Evolutionary conservation across 2,329 filamentous ascomycete species (phyloP).

Genomic region (Sporothrix pseudoabietina): DNA sequence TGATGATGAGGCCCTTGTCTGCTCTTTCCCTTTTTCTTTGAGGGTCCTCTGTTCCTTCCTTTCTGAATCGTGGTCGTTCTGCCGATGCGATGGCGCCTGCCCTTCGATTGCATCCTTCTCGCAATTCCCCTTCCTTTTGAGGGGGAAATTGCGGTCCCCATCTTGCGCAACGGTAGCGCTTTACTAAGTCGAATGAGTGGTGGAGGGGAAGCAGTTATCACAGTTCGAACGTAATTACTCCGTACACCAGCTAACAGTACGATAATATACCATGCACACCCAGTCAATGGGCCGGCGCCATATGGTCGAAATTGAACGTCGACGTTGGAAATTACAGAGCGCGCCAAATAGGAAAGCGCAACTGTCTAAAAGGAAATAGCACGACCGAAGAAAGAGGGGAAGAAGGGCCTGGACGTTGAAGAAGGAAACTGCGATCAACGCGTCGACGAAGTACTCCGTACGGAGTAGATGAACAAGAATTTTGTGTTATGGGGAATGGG

Average conservation of each 20-base stretch:
- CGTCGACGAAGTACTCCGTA: background rate
- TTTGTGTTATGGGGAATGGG: background rate
- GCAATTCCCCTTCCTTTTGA: conserved; percentile 5
- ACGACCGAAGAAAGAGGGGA: background rate
- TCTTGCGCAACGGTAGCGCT: conserved; percentile 18
- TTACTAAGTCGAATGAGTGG: background rate
- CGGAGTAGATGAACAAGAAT: background rate
- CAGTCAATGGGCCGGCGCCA: background rate
- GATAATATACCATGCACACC: background rate
- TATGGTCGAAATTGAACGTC: background rate
- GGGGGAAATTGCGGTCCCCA: conserved; percentile 22
- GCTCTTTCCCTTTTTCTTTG: background rate
- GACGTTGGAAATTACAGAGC: conserved; percentile 2
- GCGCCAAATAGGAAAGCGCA: background rate
- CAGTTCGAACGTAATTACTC: background rate
- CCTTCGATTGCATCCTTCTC: background rate
- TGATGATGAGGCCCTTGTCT: background rate
- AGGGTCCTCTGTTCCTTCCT: background rate
- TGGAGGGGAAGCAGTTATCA: background rate
- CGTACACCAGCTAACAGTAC: background rate
- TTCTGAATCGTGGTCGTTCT: background rate
- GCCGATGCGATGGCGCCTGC: conserved; percentile 19
- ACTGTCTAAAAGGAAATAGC: background rate
- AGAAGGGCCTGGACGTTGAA: conserved; percentile 8
- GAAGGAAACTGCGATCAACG: conserved; percentile 17